Evolutionary conservation across 2,329 filamentous ascomycete genomes (phyloP), one percentile per base, ranked within the genome.

Genomic region (Xylariaceae sp.): DNA sequence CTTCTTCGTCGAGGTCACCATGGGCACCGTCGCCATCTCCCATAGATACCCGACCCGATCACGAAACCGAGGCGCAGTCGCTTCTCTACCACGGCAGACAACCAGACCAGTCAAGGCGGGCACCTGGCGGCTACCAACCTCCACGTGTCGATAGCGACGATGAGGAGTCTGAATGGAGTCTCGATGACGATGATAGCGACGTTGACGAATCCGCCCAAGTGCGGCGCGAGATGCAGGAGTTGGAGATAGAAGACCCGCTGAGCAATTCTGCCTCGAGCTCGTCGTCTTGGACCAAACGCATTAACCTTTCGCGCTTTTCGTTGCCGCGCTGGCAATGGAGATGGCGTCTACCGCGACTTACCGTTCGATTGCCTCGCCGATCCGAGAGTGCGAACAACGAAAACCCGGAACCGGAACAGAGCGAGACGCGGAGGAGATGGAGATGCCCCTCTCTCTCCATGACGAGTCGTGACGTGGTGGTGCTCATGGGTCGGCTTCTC

Each of bases 141-240:
- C 92, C 93, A 1, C 92, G 89, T 1, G 92, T 93, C 63, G 71
- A 73, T 57, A 69, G 68, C 62, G 88, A 92, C 63, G 81, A 80
- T 60, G 79, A 79, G 65, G 70, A 79, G 30, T 77, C 83, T 74
- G 73, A 81, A 70, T 74, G 80, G 76, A 73, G 73, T 23, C 66
- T 72, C 39, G 68, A 69, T 2, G 68, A 69, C 23, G 78, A 73
- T 67, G 76, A 72, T 67, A 77, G 77, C 75, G 76, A 79, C 34
- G 76, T 74, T 18, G 77, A 77, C 45, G 71, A 73, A 55, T 77
- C 77, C 53, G 84, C 83, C 37, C 84, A 86, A 63, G 81, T 94
- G 67, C 86, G 90, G 63, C 83, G 88, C 65, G 90, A 94, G 75
- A 88, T 97, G 77, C 85, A 95, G 71, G 89, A 97, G 81, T 86